A percentile compares a stretch with the other conserved stretches of the same genome.
Conservation (phyloP, 768 basidiomycete genomes). For the Macrolepiota albuminosa region DNA sequence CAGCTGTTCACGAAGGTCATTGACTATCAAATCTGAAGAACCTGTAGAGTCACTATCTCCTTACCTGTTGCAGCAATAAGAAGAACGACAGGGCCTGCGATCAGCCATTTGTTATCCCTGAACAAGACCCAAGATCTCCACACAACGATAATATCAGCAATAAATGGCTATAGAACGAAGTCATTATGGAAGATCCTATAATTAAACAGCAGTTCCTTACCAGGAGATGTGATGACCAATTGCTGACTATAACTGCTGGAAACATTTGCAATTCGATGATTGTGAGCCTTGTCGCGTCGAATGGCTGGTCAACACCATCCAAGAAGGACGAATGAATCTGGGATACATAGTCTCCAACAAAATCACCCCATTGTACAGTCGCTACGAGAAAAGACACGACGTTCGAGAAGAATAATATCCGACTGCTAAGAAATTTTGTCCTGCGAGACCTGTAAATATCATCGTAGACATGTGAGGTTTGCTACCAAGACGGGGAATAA, state of each 20-base stretch:
- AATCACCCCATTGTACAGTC: background rate
- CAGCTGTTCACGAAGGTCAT: background rate
- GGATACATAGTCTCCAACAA: constrained; percentile 1
- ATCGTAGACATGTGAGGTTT: background rate
- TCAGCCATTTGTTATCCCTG: constrained; percentile 3
- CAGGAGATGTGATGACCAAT: constrained; percentile 3
- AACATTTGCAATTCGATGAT: background rate
- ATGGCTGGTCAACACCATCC: background rate
- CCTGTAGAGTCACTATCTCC: background rate
- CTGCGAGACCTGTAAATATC: background rate
- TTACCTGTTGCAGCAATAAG: constrained; percentile 6
- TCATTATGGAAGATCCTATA: background rate
- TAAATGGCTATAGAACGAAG: background rate
- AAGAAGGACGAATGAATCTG: background rate
- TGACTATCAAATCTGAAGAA: background rate
- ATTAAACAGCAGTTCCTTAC: background rate
- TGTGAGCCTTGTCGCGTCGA: background rate
- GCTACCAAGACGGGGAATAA: background rate
- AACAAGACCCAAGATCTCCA: constrained; percentile 11
- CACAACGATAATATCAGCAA: constrained; percentile 7
- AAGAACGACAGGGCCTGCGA: constrained; percentile 1
- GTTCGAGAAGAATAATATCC: background rate
- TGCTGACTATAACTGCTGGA: background rate
- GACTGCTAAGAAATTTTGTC: background rate
- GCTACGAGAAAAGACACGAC: background rate